Percentiles rank a stretch among this genome's conserved stretches.
phyloP scores from a whole-genome alignment of 495 filamentous ascomycete genomes.

The Lasiosphaeris hirsuta region DNA sequence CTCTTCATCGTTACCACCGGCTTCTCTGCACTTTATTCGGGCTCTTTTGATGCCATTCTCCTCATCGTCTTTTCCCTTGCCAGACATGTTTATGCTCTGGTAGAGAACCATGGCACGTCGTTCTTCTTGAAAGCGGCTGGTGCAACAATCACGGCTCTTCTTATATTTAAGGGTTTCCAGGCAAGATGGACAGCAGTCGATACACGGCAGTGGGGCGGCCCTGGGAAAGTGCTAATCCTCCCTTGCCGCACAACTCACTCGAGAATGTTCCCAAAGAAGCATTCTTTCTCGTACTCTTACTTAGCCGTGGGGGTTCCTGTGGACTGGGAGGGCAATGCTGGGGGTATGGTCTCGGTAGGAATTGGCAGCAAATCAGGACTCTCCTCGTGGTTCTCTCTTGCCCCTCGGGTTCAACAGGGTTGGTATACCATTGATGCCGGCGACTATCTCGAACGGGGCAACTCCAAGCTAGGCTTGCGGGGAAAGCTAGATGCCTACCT shows the following conservation, averaged over 20 bases:
- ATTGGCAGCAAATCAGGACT: conserved; percentile 18
- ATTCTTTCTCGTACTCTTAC: conserved; percentile 65
- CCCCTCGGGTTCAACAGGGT: conserved; percentile 14
- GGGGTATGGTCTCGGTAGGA: conserved; percentile 53
- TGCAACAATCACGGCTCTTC: conserved; percentile 1
- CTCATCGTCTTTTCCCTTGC: conserved; percentile 11
- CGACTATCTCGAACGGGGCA: conserved; percentile 57
- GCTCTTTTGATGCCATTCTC: conserved; percentile 10
- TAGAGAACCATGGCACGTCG: not conserved
- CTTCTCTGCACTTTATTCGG: conserved; percentile 14
- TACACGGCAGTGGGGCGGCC: conserved; percentile 19
- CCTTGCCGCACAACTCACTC: conserved; percentile 60
- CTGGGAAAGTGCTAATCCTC: conserved; percentile 42
- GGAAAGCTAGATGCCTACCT: conserved; percentile 61
- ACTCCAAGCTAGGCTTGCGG: conserved; percentile 43
- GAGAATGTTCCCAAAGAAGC: conserved; percentile 58
- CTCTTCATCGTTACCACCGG: conserved; percentile 1
- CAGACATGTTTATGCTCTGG: conserved; percentile 4
- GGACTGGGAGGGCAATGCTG: conserved; percentile 51
- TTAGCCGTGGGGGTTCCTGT: conserved; percentile 65
- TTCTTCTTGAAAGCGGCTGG: not conserved
- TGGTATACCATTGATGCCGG: conserved; percentile 58
- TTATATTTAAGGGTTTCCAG: conserved; percentile 10
- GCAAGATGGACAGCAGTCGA: not conserved
- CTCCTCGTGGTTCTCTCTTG: conserved; percentile 29